phyloP scores from a whole-genome alignment of 169 alveolate species.

The Eimeria acervulina region DNA sequence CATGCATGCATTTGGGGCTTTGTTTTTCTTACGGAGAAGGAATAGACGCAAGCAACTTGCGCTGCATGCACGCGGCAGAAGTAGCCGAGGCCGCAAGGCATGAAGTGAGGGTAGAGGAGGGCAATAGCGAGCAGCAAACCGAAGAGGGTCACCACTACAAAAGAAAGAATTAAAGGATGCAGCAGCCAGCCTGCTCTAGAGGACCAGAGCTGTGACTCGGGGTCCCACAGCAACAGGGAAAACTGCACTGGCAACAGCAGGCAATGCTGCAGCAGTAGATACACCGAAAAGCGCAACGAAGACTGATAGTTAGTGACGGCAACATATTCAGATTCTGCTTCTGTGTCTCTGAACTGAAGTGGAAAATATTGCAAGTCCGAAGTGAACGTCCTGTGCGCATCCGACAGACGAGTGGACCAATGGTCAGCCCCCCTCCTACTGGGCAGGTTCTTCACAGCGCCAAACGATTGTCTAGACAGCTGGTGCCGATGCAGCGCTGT shows the following conservation, averaged over 20 bases:
- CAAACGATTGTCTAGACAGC: background rate
- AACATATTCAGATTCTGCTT: conserved; percentile 40
- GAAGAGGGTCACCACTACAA: background rate
- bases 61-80: conserved; percentile 39
- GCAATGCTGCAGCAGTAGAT: conserved; percentile 40
- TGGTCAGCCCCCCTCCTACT: background rate
- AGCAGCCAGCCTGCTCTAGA: background rate
- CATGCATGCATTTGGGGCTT: background rate
- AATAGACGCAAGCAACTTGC: conserved; percentile 40
- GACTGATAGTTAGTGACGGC: conserved; percentile 50
- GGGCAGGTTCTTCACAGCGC: background rate
- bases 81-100: conserved; percentile 33
- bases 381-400: background rate
- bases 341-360: conserved; percentile 1
- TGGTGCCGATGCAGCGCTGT: background rate
- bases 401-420: conserved; percentile 32
- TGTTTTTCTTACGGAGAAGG: background rate
- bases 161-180: conserved; percentile 5
- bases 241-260: conserved; percentile 29
- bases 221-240: background rate
- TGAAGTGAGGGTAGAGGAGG: conserved; percentile 5
- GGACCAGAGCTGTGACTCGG: background rate
- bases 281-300: conserved; percentile 1
- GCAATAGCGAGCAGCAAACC: conserved; percentile 27
- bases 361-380: conserved; percentile 27